Base-by-base conservation (phyloP, 352 stramenopile species). In the Saprolegnia diclina region DNA sequence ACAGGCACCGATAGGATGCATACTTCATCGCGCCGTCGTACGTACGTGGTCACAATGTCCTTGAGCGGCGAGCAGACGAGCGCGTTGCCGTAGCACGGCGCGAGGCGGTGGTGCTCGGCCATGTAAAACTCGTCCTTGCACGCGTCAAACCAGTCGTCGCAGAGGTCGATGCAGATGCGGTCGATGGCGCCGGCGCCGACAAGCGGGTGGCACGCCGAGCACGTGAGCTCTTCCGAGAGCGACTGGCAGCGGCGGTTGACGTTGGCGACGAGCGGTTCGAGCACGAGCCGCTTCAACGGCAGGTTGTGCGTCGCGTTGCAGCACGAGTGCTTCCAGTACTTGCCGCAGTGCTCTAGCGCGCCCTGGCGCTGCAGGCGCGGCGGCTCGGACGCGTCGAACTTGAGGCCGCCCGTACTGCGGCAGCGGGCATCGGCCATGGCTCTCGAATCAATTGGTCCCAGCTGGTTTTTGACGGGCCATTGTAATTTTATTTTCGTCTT, bases 271-370 rank as follows among this genome's bases (percentile, higher is more conserved):
- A 88, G 79, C 0, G 86, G 81, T 69, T 94, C 86, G 7, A 79
- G 78, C 64, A 94, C 87, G 71, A 89, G 68, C 38, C 82, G 80
- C 22, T 69, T 69, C 7, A 94, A 73, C 63, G 82, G 57, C 44
- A 86, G 72, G 18, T 66, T 72, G 68, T 94, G 86, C n/a, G 78
- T 85, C 69, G 75, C 79, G 54, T 91, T 87, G 68, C 86, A 94
- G 77, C 86, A 91, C 67, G 84, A 92, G 75, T 83, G 91, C 65
- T 87, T 81, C 42, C 71, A 72, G 73, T 94, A 94, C 67, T 94
- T 90, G 73, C 74, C 85, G 72, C 85, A 93, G 14, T 92, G 79
- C 38, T 93, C 82, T 59, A 93, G 75, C n/a, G 32, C 18, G 38
- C 57, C 37, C 38, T 54, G 57, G 42, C 54, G 53, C 53, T 69